phyloP scores from a whole-genome alignment of 371 early-diverging fungal species.

The Smittium culicis region DNA sequence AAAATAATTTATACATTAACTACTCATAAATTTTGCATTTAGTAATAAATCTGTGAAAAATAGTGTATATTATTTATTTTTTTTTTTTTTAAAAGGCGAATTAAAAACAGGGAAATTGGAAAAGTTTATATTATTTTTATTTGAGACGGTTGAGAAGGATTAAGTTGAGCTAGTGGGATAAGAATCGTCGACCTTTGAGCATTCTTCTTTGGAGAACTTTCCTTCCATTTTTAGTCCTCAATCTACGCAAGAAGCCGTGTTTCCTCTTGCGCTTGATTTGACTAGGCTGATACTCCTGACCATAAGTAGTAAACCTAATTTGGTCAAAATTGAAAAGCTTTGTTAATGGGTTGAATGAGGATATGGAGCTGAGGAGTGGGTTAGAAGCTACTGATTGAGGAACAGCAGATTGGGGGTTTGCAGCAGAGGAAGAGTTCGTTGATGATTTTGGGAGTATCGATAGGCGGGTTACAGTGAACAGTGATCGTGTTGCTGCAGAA shows the following conservation, averaged over 20 bases:
- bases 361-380: not conserved
- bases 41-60: too few species aligned
- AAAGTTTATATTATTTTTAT: too few species aligned
- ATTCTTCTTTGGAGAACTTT: conserved; percentile 56
- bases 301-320: conserved; percentile 60
- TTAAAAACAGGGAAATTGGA: too few species aligned
- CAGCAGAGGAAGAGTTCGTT: too few species aligned
- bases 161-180: conserved; percentile 49
- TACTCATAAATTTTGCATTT: not conserved
- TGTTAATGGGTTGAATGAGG: not conserved
- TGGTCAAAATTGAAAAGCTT: conserved; percentile 34
- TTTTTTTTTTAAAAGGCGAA: too few species aligned
- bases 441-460: too few species aligned
- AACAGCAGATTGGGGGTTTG: too few species aligned
- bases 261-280: conserved; percentile 77
- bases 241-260: conserved; percentile 76
- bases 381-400: not conserved
- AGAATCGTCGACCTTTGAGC: conserved; percentile 69
- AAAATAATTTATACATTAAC: not conserved
- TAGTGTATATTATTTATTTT: too few species aligned
- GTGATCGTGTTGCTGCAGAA: too few species aligned
- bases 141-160: not conserved
- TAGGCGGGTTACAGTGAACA: too few species aligned
- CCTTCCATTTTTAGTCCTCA: conserved; percentile 65
- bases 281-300: conserved; percentile 86